Evolutionary conservation across 306 rosid genomes (phyloP), one percentile per base, ranked within the genome.

Genomic region (Cercis canadensis): DNA sequence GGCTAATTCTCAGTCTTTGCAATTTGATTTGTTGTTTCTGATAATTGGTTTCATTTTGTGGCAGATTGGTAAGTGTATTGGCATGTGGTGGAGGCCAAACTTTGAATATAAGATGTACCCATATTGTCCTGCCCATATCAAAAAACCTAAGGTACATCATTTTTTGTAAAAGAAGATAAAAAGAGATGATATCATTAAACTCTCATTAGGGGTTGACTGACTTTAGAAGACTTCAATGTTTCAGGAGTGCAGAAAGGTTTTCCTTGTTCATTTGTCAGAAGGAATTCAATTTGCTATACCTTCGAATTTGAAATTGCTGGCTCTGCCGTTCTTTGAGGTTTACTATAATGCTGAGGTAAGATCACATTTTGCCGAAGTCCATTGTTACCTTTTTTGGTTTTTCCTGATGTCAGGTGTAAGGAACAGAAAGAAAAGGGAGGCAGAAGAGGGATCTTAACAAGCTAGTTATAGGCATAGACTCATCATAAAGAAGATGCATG

Each of bases 31-130:
- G 4, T 7, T 34, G 7, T 4, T 7, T 34, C 39, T 34, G 39
- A 34, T 34, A 34, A 34, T 34, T 34, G 39, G 39, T 34, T 34
- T 34, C 8, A 9, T 57, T 5, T 21, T 59, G 49, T 51, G 76
- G 81, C 86, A 87, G 89, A 84, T 87, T 7, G 92, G 92, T 54
- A 89, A 87, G 63, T 87, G 92, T n/a, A 87, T 87, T 64, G 92
- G 89, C 5, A 79, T 72, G 70, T 87, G 92, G 92, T 87, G 92
- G 92, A 84, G 92, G 67, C 92, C 92, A 71, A 84, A 87, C 78
- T 87, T 87, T 67, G 89, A 87, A 44, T 81, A 86, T 57, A 83
- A 83, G 24, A 81, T 87, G 87, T 87, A 81, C 36, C 92, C 92
- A 13, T 84, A 84, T 69, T 87, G 92, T 47, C 88, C 92, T 65